A percentile compares a stretch with the other conserved stretches of the same genome.
Conservation (phyloP, 371 early-diverging fungal species). For the Rhizopus delemar region DNA sequence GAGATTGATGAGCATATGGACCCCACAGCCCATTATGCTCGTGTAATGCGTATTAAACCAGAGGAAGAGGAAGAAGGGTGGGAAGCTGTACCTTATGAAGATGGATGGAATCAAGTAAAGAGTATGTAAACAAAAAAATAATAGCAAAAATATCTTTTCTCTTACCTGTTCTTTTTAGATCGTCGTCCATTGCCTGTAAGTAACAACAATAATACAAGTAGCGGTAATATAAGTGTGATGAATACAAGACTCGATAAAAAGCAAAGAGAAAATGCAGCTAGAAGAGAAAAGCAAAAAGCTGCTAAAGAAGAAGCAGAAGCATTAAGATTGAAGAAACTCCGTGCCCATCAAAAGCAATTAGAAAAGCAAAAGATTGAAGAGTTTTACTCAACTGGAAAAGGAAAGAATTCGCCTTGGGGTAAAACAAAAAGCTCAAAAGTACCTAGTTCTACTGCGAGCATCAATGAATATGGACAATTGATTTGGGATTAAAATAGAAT, state of each 20-base stretch:
- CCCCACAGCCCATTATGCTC: conserved; percentile 35
- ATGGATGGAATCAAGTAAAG: conserved; percentile 38
- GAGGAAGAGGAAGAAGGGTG: conserved; percentile 32
- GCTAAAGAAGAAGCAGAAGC: conserved; percentile 41
- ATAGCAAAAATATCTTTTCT: background rate
- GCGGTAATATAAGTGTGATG: background rate
- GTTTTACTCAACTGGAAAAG: conserved; percentile 45
- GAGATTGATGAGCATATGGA: conserved; percentile 53
- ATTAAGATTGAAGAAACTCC: conserved; percentile 50
- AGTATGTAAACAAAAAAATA: conserved; percentile 11
- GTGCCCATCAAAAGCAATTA: conserved; percentile 51
- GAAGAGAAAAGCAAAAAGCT: conserved; percentile 46
- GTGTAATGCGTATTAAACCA: conserved; percentile 46
- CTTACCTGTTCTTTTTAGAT: background rate
- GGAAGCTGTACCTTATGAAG: conserved; percentile 41
- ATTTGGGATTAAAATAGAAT: conserved; percentile 40
- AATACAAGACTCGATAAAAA: conserved; percentile 49
- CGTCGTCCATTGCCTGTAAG: conserved; percentile 12
- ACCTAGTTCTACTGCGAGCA: conserved; percentile 29
- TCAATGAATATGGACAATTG: conserved; percentile 45
- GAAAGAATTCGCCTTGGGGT: conserved; percentile 45
- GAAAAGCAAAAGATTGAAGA: conserved; percentile 37
- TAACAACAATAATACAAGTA: background rate
- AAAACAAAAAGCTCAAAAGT: conserved; percentile 28
- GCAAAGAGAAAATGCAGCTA: conserved; percentile 53